phyloP scores from a whole-genome alignment of 257 asterid species.

The Nicotiana benthamiana region DNA sequence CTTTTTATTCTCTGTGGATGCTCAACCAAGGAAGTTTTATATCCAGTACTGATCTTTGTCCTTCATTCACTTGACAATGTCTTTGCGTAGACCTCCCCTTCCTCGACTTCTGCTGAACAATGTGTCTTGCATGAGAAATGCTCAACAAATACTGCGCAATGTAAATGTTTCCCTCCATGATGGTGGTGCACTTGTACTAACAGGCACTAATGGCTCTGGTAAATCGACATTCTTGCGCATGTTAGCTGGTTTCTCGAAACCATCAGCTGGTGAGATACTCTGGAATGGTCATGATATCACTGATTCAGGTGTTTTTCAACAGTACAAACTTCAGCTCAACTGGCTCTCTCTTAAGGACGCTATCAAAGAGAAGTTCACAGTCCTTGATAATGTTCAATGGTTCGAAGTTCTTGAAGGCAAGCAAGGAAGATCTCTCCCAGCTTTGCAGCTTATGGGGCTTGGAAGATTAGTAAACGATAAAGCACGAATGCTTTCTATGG shows the following conservation, averaged over 20 bases:
- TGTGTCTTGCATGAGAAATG: slow-evolving; percentile 88
- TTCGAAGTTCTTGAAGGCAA: slow-evolving; percentile 82
- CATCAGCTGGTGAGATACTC: slow-evolving; percentile 78
- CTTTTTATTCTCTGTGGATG: not conserved
- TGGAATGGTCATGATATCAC: slow-evolving; percentile 87
- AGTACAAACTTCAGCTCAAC: slow-evolving; percentile 74
- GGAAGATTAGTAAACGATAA: slow-evolving; percentile 68
- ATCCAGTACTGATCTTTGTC: not conserved
- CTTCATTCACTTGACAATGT: slow-evolving; percentile 23
- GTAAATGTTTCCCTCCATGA: slow-evolving; percentile 67
- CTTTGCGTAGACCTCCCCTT: slow-evolving; percentile 45
- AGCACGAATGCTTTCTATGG: slow-evolving; percentile 78
- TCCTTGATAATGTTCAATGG: slow-evolving; percentile 78
- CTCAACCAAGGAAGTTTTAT: not conserved
- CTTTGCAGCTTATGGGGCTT: slow-evolving; percentile 78
- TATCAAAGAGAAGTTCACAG: slow-evolving; percentile 53
- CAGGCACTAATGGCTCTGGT: slow-evolving; percentile 84
- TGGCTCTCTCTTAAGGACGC: slow-evolving; percentile 83
- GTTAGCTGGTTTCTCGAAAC: slow-evolving; percentile 75
- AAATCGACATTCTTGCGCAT: slow-evolving; percentile 72
- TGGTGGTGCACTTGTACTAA: slow-evolving; percentile 61
- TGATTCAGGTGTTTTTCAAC: slow-evolving; percentile 60
- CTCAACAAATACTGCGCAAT: slow-evolving; percentile 81
- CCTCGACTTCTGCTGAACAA: slow-evolving; percentile 71
- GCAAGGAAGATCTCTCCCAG: slow-evolving; percentile 60